A percentile compares a stretch with the other conserved stretches of the same genome.
These are phyloP conservation scores for Wickerhamiella brachini DNA, from an alignment of 805 yeast genomes.

Conservation along the genomic window DNA sequence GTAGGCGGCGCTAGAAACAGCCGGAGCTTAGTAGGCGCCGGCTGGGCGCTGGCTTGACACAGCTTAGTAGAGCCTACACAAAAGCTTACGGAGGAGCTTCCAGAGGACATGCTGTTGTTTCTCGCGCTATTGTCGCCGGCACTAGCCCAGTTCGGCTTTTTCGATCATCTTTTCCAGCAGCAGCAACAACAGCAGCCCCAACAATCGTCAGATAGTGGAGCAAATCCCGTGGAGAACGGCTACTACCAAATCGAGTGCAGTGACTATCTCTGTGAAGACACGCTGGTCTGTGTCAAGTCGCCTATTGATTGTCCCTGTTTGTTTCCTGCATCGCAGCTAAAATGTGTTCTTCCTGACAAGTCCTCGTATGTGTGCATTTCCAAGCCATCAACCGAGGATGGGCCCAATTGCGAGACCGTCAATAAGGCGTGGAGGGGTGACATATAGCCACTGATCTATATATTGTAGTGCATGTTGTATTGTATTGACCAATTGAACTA, in stretches of 20 bases:
- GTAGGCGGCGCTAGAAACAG: no score
- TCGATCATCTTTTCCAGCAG: conserved; percentile 25
- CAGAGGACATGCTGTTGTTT: not conserved
- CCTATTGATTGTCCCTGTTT: conserved; percentile 81
- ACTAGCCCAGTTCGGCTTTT: conserved; percentile 32
- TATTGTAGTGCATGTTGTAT: no score
- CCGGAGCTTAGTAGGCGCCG: no score
- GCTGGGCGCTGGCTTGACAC: no score
- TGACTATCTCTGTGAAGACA: conserved; percentile 68
- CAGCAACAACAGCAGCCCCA: conserved; percentile 30
- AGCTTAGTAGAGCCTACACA: no score
- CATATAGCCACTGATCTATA: conserved; percentile 23
- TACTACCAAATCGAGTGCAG: conserved; percentile 35
- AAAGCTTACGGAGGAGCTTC: no score
- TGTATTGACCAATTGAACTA: no score
- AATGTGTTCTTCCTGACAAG: conserved; percentile 62
- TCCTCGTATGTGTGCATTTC: conserved; percentile 66
- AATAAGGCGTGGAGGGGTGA: conserved; percentile 51
- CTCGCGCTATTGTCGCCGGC: not conserved
- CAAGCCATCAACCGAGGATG: conserved; percentile 47
- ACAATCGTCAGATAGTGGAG: conserved; percentile 14
- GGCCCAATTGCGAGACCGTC: conserved; percentile 74
- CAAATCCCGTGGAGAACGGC: conserved; percentile 12
- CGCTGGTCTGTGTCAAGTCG: conserved; percentile 57
- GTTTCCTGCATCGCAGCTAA: conserved; percentile 69